Conservation (phyloP, 2,329 filamentous ascomycete genomes). For the Pestalotiopsis sp. region DNA sequence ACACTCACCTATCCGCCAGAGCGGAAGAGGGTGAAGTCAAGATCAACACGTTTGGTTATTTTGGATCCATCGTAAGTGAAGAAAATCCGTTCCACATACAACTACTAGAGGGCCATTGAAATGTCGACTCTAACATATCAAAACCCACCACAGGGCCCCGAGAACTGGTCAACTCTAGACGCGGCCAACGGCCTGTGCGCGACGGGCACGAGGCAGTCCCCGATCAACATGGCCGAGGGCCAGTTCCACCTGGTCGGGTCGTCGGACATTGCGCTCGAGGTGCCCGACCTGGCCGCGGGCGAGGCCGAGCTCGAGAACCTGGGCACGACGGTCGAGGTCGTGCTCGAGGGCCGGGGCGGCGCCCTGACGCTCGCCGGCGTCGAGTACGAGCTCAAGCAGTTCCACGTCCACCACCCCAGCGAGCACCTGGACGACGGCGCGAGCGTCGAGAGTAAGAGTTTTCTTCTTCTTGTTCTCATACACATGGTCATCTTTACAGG, state of each 20-base stretch:
- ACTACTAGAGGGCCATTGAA: too few relatives aligned
- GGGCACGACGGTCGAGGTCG: conserved; percentile 59
- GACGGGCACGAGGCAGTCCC: conserved; percentile 56
- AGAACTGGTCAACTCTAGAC: conserved; percentile 37
- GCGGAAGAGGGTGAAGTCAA: conserved; percentile 31
- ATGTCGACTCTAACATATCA: not conserved
- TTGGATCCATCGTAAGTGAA: conserved; percentile 20
- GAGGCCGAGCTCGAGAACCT: conserved; percentile 57
- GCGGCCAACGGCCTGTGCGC: conserved; percentile 51
- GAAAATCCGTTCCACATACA: too few relatives aligned
- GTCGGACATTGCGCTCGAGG: conserved; percentile 35
- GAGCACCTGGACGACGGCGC: conserved; percentile 49
- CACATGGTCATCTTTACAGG: not conserved
- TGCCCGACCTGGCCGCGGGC: conserved; percentile 44
- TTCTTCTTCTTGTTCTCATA: not conserved
- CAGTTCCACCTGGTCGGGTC: conserved; percentile 35
- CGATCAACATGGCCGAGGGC: conserved; percentile 54
- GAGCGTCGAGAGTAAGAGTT: conserved; percentile 45
- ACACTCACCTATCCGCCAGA: conserved; percentile 29
- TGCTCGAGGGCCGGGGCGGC: conserved; percentile 48
- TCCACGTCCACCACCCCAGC: conserved; percentile 54
- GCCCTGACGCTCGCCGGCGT: conserved; percentile 36
- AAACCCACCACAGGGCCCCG: conserved; percentile 27
- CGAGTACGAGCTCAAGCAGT: conserved; percentile 44
- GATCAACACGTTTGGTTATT: conserved; percentile 36